phyloP scores from a whole-genome alignment of 306 rosid genomes.

The Ochetophila trinervis region DNA sequence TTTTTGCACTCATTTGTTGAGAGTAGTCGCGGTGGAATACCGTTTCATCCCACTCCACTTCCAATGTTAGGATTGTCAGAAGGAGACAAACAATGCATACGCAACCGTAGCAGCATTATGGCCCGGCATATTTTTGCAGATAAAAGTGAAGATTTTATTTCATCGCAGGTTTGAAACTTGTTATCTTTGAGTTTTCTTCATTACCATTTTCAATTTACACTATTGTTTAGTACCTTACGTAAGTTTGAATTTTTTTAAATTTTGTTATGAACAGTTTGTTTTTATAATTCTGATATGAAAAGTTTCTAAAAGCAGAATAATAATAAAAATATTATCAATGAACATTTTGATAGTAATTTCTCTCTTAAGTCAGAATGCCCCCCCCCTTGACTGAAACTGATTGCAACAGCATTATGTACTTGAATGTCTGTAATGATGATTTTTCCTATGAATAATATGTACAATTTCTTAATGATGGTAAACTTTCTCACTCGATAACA shows the following conservation, averaged over 20 bases:
- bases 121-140: conserved; percentile 98
- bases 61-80: conserved; percentile 86
- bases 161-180: conserved; percentile 70
- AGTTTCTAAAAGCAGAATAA: too few relatives aligned
- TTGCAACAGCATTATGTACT: not conserved
- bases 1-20: conserved; percentile 91
- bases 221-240: not conserved
- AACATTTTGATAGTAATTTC: too few relatives aligned
- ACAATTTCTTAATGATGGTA: conserved; percentile 15
- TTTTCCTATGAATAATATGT: not conserved
- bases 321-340: too few relatives aligned
- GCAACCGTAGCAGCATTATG: conserved; percentile 96
- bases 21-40: conserved; percentile 84
- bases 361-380: too few relatives aligned
- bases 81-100: conserved; percentile 93
- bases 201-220: not conserved
- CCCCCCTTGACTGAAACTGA: too few relatives aligned
- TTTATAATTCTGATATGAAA: too few relatives aligned
- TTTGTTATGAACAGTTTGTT: too few relatives aligned
- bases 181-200: not conserved
- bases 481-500: conserved; percentile 24
- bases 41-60: conserved; percentile 80
- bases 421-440: too few relatives aligned
- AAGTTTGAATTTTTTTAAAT: too few relatives aligned
- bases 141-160: conserved; percentile 82